Evolutionary conservation across 768 basidiomycete species (phyloP), one percentile per base, ranked within the genome.

Genomic region (Panellus pusillus): DNA sequence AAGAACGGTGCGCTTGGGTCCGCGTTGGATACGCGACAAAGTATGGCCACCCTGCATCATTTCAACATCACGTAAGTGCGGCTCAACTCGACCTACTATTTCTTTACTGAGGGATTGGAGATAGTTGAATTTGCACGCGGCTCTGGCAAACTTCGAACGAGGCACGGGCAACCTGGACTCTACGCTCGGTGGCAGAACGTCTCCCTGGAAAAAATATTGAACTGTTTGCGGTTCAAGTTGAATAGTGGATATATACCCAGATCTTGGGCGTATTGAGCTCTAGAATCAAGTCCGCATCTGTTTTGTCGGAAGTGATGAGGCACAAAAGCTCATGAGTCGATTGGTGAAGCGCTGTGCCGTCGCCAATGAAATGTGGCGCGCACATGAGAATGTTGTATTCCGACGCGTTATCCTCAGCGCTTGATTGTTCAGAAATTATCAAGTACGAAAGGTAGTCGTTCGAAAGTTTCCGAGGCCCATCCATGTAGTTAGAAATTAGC

Each of bases 291-390:
- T 66, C 60, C 37, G 58, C 58, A 44, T 68, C 61, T 8, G 68
- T 58, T 6, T 51, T 53, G 6, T 58, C 37, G 15, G 65, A 69
- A 6, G 36, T 72, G 71, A 60, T 79, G 61, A 52, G 64, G 15
- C 68, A 66, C 54, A 87, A 77, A 44, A 89, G 75, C 54, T 87
- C 86, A 65, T 86, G 83, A 38, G 82, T 82, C 32, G 81, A 81
- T 51, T 78, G 73, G 62, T 87, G 85, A 9, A 87, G 68, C 0
- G 83, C 80, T 71, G 84, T 84, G 24, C 86, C 86, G 56, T 88
- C 86, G 19, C 85, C 85, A 35, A 86, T 71, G 64, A 82, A 87
- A 63, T 88, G 86, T 35, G 82, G 78, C 2, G 82, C 79, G 54
- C 79, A 79, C 61, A 87, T 78, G 61, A 84, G 71, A 42, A 87